Percentiles rank a stretch among this genome's conserved stretches.
phyloP scores from a whole-genome alignment of 2,329 filamentous ascomycete genomes.

The Tolypocladium album region DNA sequence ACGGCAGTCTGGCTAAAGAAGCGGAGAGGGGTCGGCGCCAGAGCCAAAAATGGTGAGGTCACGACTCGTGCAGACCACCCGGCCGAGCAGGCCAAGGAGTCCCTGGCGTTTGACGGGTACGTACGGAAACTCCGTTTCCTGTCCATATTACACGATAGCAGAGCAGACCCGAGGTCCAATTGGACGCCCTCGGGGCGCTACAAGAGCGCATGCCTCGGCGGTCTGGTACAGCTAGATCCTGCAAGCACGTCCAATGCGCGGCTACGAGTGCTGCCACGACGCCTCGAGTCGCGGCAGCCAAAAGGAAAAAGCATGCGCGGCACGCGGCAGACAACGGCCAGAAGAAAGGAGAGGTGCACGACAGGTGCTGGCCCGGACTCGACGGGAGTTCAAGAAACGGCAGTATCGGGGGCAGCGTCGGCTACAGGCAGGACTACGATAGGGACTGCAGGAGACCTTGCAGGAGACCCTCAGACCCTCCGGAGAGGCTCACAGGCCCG shows the following conservation, averaged over 20 bases:
- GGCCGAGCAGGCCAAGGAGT: not conserved
- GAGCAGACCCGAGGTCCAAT: not conserved
- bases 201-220: not conserved
- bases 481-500: not conserved
- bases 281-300: not conserved
- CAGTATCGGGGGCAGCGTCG: not conserved
- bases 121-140: not conserved
- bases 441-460: not conserved
- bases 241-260: not conserved
- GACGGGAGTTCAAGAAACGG: not conserved
- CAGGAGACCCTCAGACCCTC: too few relatives aligned
- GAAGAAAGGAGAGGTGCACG: not conserved
- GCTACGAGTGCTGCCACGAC: not conserved
- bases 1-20: not conserved
- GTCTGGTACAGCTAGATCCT: not conserved
- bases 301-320: not conserved
- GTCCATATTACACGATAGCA: not conserved
- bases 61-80: not conserved
- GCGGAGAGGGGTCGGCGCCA: not conserved
- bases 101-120: not conserved
- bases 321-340: not conserved
- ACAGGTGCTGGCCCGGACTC: not conserved
- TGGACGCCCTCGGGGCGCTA: not conserved
- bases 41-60: conserved; percentile 1
- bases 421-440: not conserved